Conservation (phyloP, 441 rosid species). For the Aleurites moluccanus region DNA sequence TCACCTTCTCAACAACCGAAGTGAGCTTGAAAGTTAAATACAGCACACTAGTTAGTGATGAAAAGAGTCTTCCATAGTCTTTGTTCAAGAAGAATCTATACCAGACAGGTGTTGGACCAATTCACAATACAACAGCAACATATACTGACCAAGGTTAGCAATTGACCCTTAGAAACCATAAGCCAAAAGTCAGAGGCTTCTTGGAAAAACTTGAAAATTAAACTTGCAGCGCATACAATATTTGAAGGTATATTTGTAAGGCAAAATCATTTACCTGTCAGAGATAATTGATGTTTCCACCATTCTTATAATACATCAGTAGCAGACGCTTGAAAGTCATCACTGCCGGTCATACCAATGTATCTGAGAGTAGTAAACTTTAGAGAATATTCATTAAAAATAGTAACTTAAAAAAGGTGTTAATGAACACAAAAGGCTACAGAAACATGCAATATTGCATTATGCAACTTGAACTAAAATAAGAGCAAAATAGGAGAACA, state of each 20-base stretch:
- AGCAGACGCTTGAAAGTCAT: conserved; percentile 67
- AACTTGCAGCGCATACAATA: neutral
- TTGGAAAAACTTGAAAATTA: too few relatives aligned
- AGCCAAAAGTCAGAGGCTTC: conserved; percentile 7
- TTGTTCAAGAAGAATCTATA: conserved; percentile 79
- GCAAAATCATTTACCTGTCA: conserved; percentile 47
- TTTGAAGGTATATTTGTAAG: neutral
- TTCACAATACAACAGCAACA: conserved; percentile 67
- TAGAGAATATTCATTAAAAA: neutral
- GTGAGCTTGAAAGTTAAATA: conserved; percentile 81
- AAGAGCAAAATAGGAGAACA: neutral
- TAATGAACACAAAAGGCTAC: neutral
- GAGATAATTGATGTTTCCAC: conserved; percentile 70
- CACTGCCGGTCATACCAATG: conserved; percentile 65
- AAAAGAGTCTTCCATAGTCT: conserved; percentile 81
- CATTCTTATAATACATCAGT: conserved; percentile 63
- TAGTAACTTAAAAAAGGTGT: neutral
- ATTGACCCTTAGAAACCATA: conserved; percentile 53
- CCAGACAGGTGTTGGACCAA: conserved; percentile 81
- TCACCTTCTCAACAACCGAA: conserved; percentile 75
- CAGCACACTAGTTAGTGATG: conserved; percentile 70
- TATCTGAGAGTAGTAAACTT: conserved; percentile 43
- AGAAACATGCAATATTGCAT: neutral
- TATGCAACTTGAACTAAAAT: neutral
- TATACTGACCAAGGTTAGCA: conserved; percentile 68